These are phyloP conservation scores for Sclerotinia spermophila DNA, from an alignment of 2,329 filamentous ascomycete species.

Conservation along the genomic window DNA sequence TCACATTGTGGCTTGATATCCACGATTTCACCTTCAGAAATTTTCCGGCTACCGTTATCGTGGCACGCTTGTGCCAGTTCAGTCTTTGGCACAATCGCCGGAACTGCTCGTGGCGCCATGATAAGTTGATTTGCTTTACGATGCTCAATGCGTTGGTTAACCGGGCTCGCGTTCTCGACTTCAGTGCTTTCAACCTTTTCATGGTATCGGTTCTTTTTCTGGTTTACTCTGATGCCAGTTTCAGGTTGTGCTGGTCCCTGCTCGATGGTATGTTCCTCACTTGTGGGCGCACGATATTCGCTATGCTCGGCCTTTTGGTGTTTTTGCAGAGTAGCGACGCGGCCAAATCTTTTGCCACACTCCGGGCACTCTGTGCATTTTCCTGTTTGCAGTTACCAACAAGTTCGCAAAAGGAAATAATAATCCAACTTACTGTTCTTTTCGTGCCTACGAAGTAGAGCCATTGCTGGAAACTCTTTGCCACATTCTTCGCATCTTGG, in stretches of 20 bases:
- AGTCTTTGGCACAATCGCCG: neutral
- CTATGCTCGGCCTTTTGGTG: neutral
- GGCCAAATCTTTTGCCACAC: neutral
- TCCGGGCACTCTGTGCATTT: neutral
- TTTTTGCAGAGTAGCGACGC: neutral
- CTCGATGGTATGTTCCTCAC: neutral
- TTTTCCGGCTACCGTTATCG: neutral
- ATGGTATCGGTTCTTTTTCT: neutral
- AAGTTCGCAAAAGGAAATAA: too few species aligned
- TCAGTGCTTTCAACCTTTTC: neutral
- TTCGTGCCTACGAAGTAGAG: neutral
- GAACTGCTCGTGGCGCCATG: neutral
- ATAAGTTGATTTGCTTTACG: neutral
- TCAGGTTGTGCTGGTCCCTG: neutral
- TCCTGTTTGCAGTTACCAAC: neutral
- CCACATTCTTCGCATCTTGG: neutral
- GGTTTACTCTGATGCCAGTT: neutral
- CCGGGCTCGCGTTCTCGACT: neutral
- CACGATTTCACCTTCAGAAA: neutral
- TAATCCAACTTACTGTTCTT: neutral
- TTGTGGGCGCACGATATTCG: neutral
- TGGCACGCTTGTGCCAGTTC: neutral
- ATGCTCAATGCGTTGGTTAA: neutral
- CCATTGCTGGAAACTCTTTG: neutral
- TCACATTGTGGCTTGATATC: neutral